Conservation (phyloP, 2,329 filamentous ascomycete genomes). For the Xylaria sp. region DNA sequence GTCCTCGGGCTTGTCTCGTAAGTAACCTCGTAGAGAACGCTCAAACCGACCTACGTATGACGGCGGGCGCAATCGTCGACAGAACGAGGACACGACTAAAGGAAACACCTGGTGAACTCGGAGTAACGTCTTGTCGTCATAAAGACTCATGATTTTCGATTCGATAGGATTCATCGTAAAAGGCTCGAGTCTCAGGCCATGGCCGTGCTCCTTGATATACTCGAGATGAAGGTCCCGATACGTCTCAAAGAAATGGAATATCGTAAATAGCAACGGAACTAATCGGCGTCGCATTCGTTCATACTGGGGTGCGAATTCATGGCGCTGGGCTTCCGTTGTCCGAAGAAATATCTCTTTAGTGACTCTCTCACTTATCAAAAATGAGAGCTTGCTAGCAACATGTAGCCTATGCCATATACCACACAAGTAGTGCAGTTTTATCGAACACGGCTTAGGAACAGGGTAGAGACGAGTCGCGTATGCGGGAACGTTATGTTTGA, state of each 20-base stretch:
- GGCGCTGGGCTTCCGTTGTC: conserved; percentile 48
- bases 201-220: conserved; percentile 49
- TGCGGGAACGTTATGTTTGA: conserved; percentile 53
- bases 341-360: conserved; percentile 60
- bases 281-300: conserved; percentile 60
- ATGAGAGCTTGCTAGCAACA: conserved; percentile 57
- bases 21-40: conserved; percentile 56
- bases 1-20: conserved; percentile 57
- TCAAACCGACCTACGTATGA: conserved; percentile 61
- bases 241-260: conserved; percentile 64
- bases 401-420: conserved; percentile 62
- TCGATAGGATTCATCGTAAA: conserved; percentile 61
- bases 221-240: conserved; percentile 55
- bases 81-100: conserved; percentile 59
- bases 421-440: conserved; percentile 57
- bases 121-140: conserved; percentile 57
- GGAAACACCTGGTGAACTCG: conserved; percentile 62
- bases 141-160: conserved; percentile 56
- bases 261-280: conserved; percentile 58
- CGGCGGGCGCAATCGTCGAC: conserved; percentile 55
- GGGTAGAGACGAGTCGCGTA: conserved; percentile 59
- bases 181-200: conserved; percentile 47
- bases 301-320: conserved; percentile 55
- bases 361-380: conserved; percentile 58
- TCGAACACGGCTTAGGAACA: conserved; percentile 39